These are phyloP conservation scores for Heliocybe sulcata DNA, from an alignment of 1,284 basidiomycete species.

Conservation along the genomic window DNA sequence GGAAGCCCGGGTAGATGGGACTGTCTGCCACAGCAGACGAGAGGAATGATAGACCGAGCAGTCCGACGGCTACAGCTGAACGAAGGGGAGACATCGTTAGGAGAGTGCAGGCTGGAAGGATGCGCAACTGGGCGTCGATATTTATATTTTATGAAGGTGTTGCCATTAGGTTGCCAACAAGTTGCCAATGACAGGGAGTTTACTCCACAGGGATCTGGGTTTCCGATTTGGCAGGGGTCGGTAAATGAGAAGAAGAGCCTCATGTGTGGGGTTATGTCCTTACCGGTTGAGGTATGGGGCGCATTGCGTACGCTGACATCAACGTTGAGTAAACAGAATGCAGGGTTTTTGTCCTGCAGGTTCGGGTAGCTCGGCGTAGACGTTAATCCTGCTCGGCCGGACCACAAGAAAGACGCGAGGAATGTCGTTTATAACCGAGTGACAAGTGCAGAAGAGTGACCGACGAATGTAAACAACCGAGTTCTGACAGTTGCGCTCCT, in stretches of 20 bases:
- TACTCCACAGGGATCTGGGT: not conserved
- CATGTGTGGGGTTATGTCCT: not conserved
- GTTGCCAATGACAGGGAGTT: not conserved
- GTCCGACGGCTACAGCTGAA: not conserved
- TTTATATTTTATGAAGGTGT: not conserved
- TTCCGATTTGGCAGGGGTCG: not conserved
- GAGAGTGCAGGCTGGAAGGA: not conserved
- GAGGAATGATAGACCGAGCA: not conserved
- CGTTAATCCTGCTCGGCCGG: too few species aligned
- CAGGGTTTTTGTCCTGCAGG: too few species aligned
- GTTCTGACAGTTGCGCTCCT: too few species aligned
- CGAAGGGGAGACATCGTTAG: not conserved
- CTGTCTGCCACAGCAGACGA: not conserved
- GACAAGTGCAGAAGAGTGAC: too few species aligned
- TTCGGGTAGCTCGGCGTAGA: too few species aligned
- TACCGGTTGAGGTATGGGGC: not conserved
- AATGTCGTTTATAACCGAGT: too few species aligned
- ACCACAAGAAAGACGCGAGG: too few species aligned
- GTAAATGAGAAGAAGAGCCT: not conserved
- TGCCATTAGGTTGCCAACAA: too few species aligned
- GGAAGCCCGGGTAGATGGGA: conserved; percentile 33
- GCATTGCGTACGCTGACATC: not conserved
- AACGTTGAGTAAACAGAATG: not conserved
- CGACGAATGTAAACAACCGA: too few species aligned
- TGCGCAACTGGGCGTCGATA: not conserved